Evolutionary conservation across 2,329 filamentous ascomycete species (phyloP), one percentile per base, ranked within the genome.

Genomic region (Lojkania enalia): DNA sequence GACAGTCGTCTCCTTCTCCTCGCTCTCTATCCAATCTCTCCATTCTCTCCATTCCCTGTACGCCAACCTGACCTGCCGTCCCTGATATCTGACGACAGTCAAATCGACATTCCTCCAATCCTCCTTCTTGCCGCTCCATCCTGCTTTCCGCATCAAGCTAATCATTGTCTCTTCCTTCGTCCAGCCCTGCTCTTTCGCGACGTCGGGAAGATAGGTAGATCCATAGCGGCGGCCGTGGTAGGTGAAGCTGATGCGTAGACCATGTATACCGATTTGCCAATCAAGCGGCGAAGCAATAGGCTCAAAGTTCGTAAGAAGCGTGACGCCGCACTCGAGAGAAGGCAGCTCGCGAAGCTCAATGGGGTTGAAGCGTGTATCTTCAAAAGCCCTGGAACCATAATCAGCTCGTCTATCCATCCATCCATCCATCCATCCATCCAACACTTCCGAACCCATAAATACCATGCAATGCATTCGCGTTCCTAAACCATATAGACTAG

Each of bases 151-250:
- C 86, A 96, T 94, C 64, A 97, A 73, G 70, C 88, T 95, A 42
- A 90, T 79, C 2, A 99, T 71, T 0, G 92, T 88, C 77, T 97
- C 89, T 66, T 97, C 91, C 71, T 94, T 91, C 9, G 81, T 88
- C 94, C 94, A 99, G 13, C 89, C 91, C 68, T 97, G 94, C 75
- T 99, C 94, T 1, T 81, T 75, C 7, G 92, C 87, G 4, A 99
- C 90, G 65, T 96, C 89, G 0, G 94, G 94, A 12, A 99, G 79
- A 63, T 97, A 99, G 0, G 94, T 96, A 1, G 90, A 82, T 13
- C 90, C 88, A 64, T 89, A 90, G 35, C 87, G 82, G 38, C 84
- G 79, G 13, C 84, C 84, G 54, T 84, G 79, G 57, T 89, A 78
- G n/a, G 78, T 77, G 71, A 99, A 97, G 38, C 83, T 86, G 56